Evolutionary conservation across 106 monocot genomes (phyloP).

Genomic region (Phalaenopsis equestris): DNA sequence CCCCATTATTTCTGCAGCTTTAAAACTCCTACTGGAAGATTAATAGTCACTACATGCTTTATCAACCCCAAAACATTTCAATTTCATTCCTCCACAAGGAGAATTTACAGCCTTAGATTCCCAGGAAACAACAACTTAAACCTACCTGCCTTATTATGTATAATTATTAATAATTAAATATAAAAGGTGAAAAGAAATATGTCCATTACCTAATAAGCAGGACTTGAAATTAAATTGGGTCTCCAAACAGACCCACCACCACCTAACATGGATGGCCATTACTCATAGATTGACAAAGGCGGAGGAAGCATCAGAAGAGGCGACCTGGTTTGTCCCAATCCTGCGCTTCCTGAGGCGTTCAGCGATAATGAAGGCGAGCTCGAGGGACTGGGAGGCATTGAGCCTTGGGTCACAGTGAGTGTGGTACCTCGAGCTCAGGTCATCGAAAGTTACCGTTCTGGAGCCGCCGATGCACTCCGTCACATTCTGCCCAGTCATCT

Average conservation of each 20-base stretch:
- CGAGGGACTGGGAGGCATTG: constrained; percentile 75
- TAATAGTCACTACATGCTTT: not conserved
- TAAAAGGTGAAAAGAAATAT: not conserved
- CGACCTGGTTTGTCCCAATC: constrained; percentile 21
- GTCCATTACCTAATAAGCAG: not conserved
- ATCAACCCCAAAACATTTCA: not conserved
- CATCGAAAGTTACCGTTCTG: constrained; percentile 61
- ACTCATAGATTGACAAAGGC: not conserved
- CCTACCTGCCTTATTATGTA: not conserved
- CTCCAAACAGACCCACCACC: not conserved
- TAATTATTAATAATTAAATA: not conserved
- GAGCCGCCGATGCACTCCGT: constrained; percentile 85
- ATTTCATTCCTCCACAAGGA: no score
- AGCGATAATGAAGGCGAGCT: constrained; percentile 68
- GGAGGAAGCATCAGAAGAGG: constrained; percentile 4
- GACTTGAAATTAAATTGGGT: not conserved
- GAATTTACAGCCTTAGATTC: not conserved
- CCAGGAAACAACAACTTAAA: not conserved
- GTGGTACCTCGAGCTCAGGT: constrained; percentile 68
- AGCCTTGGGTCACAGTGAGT: constrained; percentile 83
- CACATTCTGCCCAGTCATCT: constrained; percentile 90
- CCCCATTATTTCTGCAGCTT: no score
- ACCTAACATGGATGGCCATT: not conserved
- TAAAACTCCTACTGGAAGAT: no score
- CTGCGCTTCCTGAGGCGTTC: constrained; percentile 71